A percentile compares a stretch with the other conserved stretches of the same genome.
Conservation (phyloP, 257 asterid species). For the Capsicum pubescens region DNA sequence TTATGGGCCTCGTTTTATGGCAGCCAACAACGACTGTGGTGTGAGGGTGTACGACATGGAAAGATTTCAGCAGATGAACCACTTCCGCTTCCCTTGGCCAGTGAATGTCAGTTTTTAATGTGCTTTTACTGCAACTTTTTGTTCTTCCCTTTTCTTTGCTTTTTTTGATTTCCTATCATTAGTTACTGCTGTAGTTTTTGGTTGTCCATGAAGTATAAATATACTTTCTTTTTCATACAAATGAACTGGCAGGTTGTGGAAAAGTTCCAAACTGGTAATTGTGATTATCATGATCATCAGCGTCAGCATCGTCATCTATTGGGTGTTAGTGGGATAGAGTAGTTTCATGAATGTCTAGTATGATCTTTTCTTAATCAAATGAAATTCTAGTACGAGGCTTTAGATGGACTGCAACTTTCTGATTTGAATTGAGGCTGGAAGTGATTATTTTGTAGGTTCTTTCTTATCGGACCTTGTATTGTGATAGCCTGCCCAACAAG, state of each 20-base stretch:
- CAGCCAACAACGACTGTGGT: slow-evolving; percentile 70
- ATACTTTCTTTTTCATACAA: background rate
- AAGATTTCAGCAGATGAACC: slow-evolving; percentile 66
- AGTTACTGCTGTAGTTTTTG: background rate
- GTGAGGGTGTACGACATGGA: slow-evolving; percentile 76
- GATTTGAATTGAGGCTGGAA: slow-evolving; percentile 1
- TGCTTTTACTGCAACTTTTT: background rate
- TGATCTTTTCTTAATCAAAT: background rate
- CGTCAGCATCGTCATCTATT: background rate
- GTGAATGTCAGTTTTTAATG: slow-evolving; percentile 62
- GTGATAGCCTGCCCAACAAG: background rate
- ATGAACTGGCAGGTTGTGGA: slow-evolving; percentile 18
- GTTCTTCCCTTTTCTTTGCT: background rate
- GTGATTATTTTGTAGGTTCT: background rate
- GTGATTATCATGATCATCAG: background rate
- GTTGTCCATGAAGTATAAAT: slow-evolving; percentile 10
- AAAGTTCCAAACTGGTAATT: slow-evolving; percentile 3
- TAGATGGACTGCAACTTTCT: background rate
- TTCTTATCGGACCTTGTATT: background rate
- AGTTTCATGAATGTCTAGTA: slow-evolving; percentile 19
- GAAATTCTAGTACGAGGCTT: slow-evolving; percentile 9
- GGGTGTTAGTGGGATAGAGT: slow-evolving; percentile 1
- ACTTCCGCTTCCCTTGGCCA: slow-evolving; percentile 76
- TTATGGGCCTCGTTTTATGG: slow-evolving; percentile 59
- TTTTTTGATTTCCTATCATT: background rate